phyloP scores from a whole-genome alignment of 306 rosid species.

The Prunus mira region DNA sequence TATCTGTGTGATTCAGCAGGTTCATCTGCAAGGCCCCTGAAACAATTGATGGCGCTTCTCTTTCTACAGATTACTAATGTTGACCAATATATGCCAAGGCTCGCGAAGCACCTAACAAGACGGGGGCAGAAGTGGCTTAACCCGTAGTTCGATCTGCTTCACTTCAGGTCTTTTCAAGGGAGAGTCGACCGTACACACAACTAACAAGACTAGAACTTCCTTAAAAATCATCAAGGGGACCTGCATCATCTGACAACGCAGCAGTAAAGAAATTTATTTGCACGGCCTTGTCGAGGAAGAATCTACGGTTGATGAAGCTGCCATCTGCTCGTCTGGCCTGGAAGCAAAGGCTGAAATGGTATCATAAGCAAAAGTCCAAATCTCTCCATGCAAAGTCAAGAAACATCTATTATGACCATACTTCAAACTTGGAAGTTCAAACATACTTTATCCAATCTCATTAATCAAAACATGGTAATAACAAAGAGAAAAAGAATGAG shows the following conservation, averaged over 20 bases:
- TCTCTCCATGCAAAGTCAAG: conserved; percentile 56
- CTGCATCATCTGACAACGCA: conserved; percentile 71
- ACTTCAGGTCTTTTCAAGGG: conserved; percentile 72
- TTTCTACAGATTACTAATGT: conserved; percentile 42
- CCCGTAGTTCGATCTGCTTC: conserved; percentile 69
- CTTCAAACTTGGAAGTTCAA: not conserved
- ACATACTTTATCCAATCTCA: not conserved
- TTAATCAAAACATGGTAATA: not conserved
- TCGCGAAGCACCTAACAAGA: conserved; percentile 44
- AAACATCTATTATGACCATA: not conserved
- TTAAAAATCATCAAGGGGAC: conserved; percentile 69
- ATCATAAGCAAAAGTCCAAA: conserved; percentile 77
- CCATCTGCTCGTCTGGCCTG: conserved; percentile 70
- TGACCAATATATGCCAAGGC: conserved; percentile 24
- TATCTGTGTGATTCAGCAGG: too few species aligned
- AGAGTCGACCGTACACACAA: conserved; percentile 64
- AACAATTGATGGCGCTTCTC: conserved; percentile 6
- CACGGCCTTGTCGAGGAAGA: conserved; percentile 54
- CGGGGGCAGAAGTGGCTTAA: conserved; percentile 74
- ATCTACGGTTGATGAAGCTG: conserved; percentile 66
- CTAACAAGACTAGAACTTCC: conserved; percentile 68
- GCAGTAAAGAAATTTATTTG: conserved; percentile 65
- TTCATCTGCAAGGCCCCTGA: too few species aligned
- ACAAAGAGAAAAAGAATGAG: not conserved
- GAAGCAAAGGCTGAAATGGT: conserved; percentile 90